phyloP scores from a whole-genome alignment of 148 eudicot genomes.

The Arctostaphylos glauca region DNA sequence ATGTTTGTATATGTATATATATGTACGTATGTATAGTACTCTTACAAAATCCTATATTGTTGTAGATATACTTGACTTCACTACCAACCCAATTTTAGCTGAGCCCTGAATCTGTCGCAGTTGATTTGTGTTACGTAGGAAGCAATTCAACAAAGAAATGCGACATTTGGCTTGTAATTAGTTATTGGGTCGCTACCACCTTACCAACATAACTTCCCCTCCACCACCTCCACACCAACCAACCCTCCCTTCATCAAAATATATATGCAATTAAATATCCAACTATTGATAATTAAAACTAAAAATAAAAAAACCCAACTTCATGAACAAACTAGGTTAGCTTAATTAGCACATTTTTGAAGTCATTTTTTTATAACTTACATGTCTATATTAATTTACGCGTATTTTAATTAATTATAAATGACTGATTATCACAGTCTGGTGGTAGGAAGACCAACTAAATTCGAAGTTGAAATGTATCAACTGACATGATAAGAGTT shows the following conservation, averaged over 20 bases:
- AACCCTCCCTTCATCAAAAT: background rate
- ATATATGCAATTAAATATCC: background rate
- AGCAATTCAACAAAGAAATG: conserved; percentile 35
- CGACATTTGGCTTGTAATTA: conserved; percentile 53
- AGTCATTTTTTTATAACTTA: too few species aligned
- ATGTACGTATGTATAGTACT: too few species aligned
- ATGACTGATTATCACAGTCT: background rate
- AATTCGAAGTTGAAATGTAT: too few species aligned
- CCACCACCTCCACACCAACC: conserved; percentile 24
- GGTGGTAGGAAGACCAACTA: too few species aligned
- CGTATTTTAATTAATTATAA: background rate
- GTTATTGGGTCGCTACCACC: conserved; percentile 43
- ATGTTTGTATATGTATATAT: too few species aligned
- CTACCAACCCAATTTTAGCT: too few species aligned
- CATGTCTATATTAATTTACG: background rate
- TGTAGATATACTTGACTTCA: too few species aligned
- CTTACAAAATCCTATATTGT: too few species aligned
- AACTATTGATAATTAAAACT: background rate
- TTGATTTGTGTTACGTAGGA: conserved; percentile 30
- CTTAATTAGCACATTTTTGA: too few species aligned
- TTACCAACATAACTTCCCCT: conserved; percentile 18
- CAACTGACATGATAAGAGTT: too few species aligned
- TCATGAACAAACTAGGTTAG: too few species aligned
- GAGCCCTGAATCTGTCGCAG: background rate
- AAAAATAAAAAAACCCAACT: background rate